Base-by-base conservation (phyloP, 352 stramenopile genomes). In the Saprolegnia diclina region DNA sequence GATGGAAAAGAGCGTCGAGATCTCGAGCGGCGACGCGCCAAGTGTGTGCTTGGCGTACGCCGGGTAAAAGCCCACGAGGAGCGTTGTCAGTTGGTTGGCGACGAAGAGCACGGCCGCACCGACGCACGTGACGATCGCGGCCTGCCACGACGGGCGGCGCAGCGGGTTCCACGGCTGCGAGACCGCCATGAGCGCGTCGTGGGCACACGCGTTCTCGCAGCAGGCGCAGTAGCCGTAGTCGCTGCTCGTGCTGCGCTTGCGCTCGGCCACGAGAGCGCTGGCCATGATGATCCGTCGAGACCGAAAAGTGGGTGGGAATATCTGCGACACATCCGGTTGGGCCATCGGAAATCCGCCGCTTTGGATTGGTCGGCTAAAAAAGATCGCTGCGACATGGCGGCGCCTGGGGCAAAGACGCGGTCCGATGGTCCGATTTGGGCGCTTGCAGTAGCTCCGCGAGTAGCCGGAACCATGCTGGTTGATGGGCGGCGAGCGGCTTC, bases 31-130 rank as follows among this genome's bases (percentile, higher is more conserved):
- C 22, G 78, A 78, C 76, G 87, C 83, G 64, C 74, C 65, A 0
- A 86, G 75, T n/a, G 22, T 67, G 40, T 77, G 62, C 46, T 79
- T 65, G 46, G 78, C 82, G 73, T 89, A 88, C 13, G 71, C 69
- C 35, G 82, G 82, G 72, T 87, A 89, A 74, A 91, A 91, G 29
- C 82, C 82, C n/a, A 91, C 82, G 21, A 81, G 77, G 11, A 91
- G 75, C 67, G 80, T 88, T 45, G 81, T 88, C 65, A 91, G 79
- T 57, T 89, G 82, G 69, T 91, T 91, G 13, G 79, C 80, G 22
- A 89, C 77, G 71, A 91, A 89, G 35, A 91, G 70, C 40, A 89
- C 77, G 57, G 64, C 70, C 21, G 79, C 82, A 9, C 77, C 78
- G 42, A 77, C 63, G 50, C 83, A 56, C 73, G 79, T 89, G 56